Evolutionary conservation across 306 rosid genomes (phyloP), one percentile per base, ranked within the genome.

Genomic region (Neltuma alba): DNA sequence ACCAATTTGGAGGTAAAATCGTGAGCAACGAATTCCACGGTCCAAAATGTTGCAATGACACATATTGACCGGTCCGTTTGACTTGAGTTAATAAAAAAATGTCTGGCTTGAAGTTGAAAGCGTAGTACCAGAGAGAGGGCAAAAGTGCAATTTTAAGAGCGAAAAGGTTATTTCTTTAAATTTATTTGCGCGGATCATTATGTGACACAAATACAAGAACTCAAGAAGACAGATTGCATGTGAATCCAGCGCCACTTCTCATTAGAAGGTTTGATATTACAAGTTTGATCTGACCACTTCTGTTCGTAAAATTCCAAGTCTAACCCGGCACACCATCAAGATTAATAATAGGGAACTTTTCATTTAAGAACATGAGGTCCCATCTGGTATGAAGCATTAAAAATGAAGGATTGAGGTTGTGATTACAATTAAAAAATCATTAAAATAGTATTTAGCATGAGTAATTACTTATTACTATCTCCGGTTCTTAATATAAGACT

Each of bases 1-100:
- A 72, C 30, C 28, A 36, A 77, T 42, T 23, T 78, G 70, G 42
- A 71, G 23, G 40, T 36, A 63, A 8, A n/a, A 30, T 54, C 44
- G 31, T 52, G 55, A 36, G 31, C 57, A 40, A 58, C 55, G 31
- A 33, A 66, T 25, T 37, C 42, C 8, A 12, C 30, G 54, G 5
- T 13, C 44, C 6, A 47, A 31, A 66, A 36, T 15, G 13, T 57
- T 23, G 61, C 61, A 54, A 54, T n/a, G 18, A 31, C 11, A 15
- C 2, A 31, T 12, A 60, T 31, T 42, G 70, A 58, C 30, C 0
- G 16, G 50, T 37, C 2, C 21, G 3, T 54, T 54, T 36, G 20
- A 36, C 48, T 18, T 73, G 34, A 36, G 14, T 9, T 55, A 36
- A 37, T 61, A 2, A 0, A 2, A 6, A 1, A 61, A 28, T 61